Conservation (phyloP, 2,329 filamentous ascomycete species). For the Gyromitra esculenta region DNA sequence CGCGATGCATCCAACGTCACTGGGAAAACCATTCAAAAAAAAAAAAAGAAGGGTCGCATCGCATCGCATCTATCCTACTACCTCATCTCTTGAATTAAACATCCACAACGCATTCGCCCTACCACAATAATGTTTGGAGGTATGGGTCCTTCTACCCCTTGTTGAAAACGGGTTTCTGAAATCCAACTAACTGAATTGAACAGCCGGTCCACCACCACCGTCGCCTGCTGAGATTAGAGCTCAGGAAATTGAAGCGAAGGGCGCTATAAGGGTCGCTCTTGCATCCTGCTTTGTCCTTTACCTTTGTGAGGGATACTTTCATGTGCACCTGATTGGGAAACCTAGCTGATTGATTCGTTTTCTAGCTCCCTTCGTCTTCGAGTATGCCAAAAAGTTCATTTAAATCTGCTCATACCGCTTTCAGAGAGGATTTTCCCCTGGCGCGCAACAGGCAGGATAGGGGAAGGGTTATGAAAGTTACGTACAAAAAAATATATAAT, state of each 20-base stretch:
- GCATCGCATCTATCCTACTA: slow-evolving; percentile 8
- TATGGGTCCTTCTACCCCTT: slow-evolving; percentile 25
- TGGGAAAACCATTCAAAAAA: slow-evolving; percentile 14
- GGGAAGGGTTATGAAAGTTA: slow-evolving; percentile 2
- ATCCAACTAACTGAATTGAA: slow-evolving; percentile 5
- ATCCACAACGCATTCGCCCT: not conserved
- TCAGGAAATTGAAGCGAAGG: slow-evolving; percentile 73
- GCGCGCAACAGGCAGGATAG: not conserved
- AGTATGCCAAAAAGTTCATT: slow-evolving; percentile 66
- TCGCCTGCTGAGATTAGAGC: slow-evolving; percentile 75
- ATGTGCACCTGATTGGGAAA: not conserved
- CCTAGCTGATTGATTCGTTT: slow-evolving; percentile 23
- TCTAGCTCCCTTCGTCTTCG: slow-evolving; percentile 67
- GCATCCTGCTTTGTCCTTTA: slow-evolving; percentile 76
- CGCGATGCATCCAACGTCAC: slow-evolving; percentile 30
- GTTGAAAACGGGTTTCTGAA: not conserved
- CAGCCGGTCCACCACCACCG: slow-evolving; percentile 75
- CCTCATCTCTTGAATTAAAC: slow-evolving; percentile 11
- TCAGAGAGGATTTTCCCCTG: not conserved
- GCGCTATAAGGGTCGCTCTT: slow-evolving; percentile 74
- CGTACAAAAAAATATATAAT: slow-evolving; percentile 19
- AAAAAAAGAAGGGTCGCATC: slow-evolving; percentile 15
- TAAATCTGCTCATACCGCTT: slow-evolving; percentile 57
- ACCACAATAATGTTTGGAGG: slow-evolving; percentile 56
- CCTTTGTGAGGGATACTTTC: slow-evolving; percentile 71